Evolutionary conservation across 371 early-diverging fungal genomes (phyloP), one percentile per base, ranked within the genome.

Genomic region (Rhizomucor pusillus): DNA sequence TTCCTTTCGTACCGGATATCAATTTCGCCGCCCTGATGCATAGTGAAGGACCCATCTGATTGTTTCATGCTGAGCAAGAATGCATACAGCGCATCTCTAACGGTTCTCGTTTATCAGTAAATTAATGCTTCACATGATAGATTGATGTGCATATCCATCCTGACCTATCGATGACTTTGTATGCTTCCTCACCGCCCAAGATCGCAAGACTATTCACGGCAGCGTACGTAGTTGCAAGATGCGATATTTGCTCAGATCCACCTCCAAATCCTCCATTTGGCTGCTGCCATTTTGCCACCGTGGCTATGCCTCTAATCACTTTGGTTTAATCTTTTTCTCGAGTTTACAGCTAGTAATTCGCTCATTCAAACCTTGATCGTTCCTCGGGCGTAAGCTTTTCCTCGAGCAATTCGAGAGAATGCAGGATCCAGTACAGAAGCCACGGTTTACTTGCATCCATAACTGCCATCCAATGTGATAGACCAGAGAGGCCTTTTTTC

Each of bases 391-490:
- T 62, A 24, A 87, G 57, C 16, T 58, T 61, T 40, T 71, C 59
- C 18, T 82, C 87, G 29, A 98, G 63, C 9, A 97, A 67, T 54
- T 88, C 89, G 13, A 95, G 71, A 0, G 92, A 71, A 57, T 95
- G 95, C 12, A 91, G 54, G 19, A 90, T 87, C 97, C 97, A 98
- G 65, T 90, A 95, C 1, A 83, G 65, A 11, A 98, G 57, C 97
- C 97, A 98, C 6, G 97, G 94, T 60, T 87, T 87, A 61, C 87
- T 85, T 2, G 98, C 90, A 65, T 95, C 96, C 40, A 97, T 79
- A 0, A 76, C 76, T 0, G 81, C 76, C 67, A 84, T 90, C 63
- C 80, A 78, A n/a, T 71, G 60, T 4, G 80, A 67, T 13, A 93
- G 71, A 1, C 73, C 59, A 7, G 75, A 63, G 7, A 90, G 40